Percentiles rank a stretch among this genome's conserved stretches.
These are phyloP conservation scores for Nyssa sinensis DNA, from an alignment of 148 eudicot species.

Conservation along the genomic window DNA sequence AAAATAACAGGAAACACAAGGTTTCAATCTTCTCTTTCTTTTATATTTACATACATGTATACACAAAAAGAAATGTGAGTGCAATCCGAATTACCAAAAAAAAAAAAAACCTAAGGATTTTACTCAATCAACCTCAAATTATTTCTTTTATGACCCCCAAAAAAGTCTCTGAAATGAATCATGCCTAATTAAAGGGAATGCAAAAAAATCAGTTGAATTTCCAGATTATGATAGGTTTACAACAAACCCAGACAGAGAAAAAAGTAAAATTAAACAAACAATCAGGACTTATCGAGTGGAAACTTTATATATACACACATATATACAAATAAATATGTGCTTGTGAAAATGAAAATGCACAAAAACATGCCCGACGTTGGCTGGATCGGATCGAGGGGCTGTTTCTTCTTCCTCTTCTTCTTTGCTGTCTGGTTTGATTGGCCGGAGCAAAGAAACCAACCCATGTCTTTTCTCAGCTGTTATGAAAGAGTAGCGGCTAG, in stretches of 20 bases:
- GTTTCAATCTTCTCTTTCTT: neutral
- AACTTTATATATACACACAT: too few species aligned
- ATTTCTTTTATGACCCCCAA: neutral
- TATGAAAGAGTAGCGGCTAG: neutral
- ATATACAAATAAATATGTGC: too few species aligned
- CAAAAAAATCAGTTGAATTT: too few species aligned
- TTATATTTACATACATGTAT: too few species aligned
- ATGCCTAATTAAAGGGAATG: neutral
- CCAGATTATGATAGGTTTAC: neutral
- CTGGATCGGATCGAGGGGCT: slow-evolving; percentile 13
- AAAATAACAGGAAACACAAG: neutral
- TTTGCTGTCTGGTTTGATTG: slow-evolving; percentile 11
- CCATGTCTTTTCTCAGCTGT: slow-evolving; percentile 18
- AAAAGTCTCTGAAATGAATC: neutral
- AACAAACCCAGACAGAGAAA: neutral
- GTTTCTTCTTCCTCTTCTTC: slow-evolving; percentile 27
- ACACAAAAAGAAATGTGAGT: too few species aligned
- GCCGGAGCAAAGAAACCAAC: slow-evolving; percentile 42
- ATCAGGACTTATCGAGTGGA: neutral
- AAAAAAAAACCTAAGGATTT: too few species aligned
- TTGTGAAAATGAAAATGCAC: too few species aligned
- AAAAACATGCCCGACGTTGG: slow-evolving; percentile 13
- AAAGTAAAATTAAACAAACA: neutral
- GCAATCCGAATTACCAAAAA: too few species aligned
- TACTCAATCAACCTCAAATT: neutral